Conservation (phyloP, 2,329 filamentous ascomycete genomes). For the Colletotrichum sp. region DNA sequence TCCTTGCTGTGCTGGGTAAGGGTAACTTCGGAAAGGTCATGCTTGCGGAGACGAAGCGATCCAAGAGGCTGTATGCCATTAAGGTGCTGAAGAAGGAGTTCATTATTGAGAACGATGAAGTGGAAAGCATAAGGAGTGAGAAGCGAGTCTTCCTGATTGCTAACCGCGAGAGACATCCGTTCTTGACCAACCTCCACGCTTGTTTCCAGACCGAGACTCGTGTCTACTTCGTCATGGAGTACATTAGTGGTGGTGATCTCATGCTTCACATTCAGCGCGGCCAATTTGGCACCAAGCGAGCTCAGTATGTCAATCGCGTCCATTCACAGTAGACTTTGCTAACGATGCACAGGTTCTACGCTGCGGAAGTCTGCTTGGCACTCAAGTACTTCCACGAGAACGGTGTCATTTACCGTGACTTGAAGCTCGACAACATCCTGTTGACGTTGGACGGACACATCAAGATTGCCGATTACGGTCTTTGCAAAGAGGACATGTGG, state of each 20-base stretch:
- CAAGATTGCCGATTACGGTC: constrained; percentile 97
- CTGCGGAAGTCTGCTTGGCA: constrained; percentile 94
- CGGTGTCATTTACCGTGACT: constrained; percentile 96
- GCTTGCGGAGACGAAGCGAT: constrained; percentile 94
- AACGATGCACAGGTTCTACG: constrained; percentile 77
- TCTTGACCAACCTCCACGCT: constrained; percentile 91
- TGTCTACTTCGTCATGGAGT: constrained; percentile 99
- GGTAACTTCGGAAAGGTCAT: constrained; percentile 99
- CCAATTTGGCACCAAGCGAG: constrained; percentile 93
- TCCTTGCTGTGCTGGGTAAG: constrained; percentile 96
- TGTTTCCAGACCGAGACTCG: constrained; percentile 99
- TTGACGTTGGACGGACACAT: constrained; percentile 95
- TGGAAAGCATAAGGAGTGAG: constrained; percentile 96
- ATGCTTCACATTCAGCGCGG: constrained; percentile 99
- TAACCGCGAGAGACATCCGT: constrained; percentile 96
- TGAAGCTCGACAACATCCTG: constrained; percentile 93
- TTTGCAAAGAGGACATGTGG: constrained; percentile 99
- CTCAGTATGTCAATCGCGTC: constrained; percentile 71
- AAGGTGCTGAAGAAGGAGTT: constrained; percentile 99
- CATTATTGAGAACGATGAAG: constrained; percentile 99
- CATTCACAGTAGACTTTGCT: not conserved
- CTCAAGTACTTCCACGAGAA: constrained; percentile 99
- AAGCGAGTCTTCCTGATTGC: constrained; percentile 97
- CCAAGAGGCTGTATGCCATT: constrained; percentile 93
- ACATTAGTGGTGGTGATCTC: constrained; percentile 96